These are phyloP conservation scores for Leishmania braziliensis DNA, from an alignment of 208 protist species.

Conservation along the genomic window DNA sequence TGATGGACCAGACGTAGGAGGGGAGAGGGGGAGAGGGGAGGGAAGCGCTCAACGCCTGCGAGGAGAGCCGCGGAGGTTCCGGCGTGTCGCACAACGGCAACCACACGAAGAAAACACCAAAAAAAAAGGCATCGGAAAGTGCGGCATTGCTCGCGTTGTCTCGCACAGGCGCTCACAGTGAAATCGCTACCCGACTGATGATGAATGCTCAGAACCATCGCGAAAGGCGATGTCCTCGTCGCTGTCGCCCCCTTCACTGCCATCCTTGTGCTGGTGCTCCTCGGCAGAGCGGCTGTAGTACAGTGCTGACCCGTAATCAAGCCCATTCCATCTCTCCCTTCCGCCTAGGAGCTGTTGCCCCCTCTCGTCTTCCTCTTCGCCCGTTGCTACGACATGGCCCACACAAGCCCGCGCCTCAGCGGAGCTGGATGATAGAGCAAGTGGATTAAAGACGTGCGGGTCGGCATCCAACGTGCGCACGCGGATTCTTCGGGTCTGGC, in stretches of 20 bases:
- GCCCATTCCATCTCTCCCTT: neutral
- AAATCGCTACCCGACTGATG: neutral
- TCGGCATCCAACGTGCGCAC: neutral
- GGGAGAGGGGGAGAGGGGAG: too few relatives aligned
- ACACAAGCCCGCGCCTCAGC: neutral
- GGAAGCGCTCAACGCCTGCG: too few relatives aligned
- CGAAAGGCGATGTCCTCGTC: too few relatives aligned
- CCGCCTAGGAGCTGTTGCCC: neutral
- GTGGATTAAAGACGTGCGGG: neutral
- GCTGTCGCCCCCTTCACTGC: neutral
- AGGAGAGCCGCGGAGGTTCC: too few relatives aligned
- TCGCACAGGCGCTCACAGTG: neutral
- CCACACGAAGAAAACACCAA: too few relatives aligned
- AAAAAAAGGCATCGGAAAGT: neutral
- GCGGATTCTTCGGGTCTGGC: neutral
- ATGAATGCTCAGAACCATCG: neutral
- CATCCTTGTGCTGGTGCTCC: neutral
- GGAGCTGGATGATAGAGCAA: neutral
- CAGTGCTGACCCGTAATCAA: slow-evolving; percentile 14
- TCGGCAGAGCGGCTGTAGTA: slow-evolving; percentile 13
- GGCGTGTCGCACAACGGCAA: neutral
- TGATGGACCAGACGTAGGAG: neutral
- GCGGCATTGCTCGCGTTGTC: neutral
- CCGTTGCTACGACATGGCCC: neutral
- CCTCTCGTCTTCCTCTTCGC: neutral